Base-by-base conservation (phyloP, 352 stramenopile species). In the Hyaloperonospora arabidopsidis region DNA sequence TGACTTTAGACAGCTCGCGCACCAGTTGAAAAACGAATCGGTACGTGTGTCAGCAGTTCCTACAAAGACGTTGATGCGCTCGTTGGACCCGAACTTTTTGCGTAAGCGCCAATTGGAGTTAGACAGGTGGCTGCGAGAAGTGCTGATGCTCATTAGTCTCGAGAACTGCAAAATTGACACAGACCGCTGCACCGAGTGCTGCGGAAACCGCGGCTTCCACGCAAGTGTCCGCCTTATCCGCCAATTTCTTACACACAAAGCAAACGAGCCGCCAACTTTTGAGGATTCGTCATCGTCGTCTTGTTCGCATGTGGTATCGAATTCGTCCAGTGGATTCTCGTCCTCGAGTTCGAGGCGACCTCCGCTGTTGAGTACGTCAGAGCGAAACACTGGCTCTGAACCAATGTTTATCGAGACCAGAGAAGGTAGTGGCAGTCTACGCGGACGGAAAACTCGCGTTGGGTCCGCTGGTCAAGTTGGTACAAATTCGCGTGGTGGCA, bases 21-120 rank as follows among this genome's bases (percentile, higher is more conserved):
- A 89, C 48, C 82, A 87, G 65, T 63, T 92, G 49, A 92, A 88
- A 63, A 87, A 77, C 49, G 71, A 83, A 59, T 86, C 79, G n/a
- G 76, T 88, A 40, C 74, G 81, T 15, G 55, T 89, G 18, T 85
- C 85, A 39, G 70, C 83, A 0, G 73, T 95, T 25, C 85, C 83
- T 13, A 89, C 85, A 23, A 68, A 71, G 15, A 93, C 83, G 49
- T 66, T 89, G 14, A 89, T 88, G 68, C 78, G 85, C 7, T 91
- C 82, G 29, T 68, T 95, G 44, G 85, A 93, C 49, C 70, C 75
- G 7, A 84, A 70, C 19, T 95, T 95, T 55, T 54, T 95, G 17
- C 79, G 76, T 35, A 90, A 95, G 57, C 74, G 85, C 0, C 85
- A 93, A 55, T 63, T 84, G 21, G 85, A 95, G 52, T 60, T 95